Conservation (phyloP, 352 stramenopile species). For the Lagenidium giganteum region DNA sequence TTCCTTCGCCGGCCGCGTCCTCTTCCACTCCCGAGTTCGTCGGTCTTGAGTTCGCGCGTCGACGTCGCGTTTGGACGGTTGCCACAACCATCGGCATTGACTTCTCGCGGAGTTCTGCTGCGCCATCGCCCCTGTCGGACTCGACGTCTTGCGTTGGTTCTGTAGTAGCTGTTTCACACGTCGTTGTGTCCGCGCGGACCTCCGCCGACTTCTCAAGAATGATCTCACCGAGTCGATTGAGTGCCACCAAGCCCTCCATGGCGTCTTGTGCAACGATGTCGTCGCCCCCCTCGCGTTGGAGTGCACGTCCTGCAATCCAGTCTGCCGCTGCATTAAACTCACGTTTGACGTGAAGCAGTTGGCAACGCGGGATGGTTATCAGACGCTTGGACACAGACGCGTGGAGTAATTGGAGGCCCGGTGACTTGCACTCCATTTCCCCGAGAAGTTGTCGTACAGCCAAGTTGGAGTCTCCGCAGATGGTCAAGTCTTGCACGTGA, state of each 20-base stretch:
- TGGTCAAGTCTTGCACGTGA: conserved; percentile 1
- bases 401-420: conserved; percentile 6
- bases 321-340: conserved; percentile 8
- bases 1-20: no score
- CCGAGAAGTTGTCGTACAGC: conserved; percentile 13
- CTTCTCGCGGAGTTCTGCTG: no score
- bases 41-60: no score
- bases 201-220: no score
- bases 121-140: no score
- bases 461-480: conserved; percentile 15
- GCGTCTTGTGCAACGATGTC: not conserved
- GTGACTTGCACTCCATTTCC: conserved; percentile 16
- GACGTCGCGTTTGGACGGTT: no score
- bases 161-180: no score
- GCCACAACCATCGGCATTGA: no score
- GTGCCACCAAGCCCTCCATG: not conserved
- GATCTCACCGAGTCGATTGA: not conserved
- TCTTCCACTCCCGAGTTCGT: no score
- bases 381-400: conserved; percentile 1
- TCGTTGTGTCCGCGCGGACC: no score
- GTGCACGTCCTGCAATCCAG: not conserved
- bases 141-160: no score
- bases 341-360: conserved; percentile 8
- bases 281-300: not conserved
- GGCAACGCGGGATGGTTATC: not conserved